Base-by-base conservation (phyloP, 1,139 yeast species). In the Chernovozyma aurita region DNA sequence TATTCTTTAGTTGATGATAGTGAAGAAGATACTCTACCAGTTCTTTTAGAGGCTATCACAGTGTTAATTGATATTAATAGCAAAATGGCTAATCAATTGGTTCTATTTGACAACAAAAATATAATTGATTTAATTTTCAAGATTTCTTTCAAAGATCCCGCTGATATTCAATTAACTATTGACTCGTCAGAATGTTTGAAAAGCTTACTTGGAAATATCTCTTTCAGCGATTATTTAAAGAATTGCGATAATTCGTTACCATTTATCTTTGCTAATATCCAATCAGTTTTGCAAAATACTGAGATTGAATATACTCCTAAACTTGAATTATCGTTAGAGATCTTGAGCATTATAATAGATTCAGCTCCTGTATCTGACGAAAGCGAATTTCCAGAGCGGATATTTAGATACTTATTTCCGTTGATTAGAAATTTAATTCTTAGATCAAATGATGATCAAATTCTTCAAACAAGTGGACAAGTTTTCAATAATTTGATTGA, bases 1-100 rank as follows among this genome's bases (percentile, higher is more conserved):
- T 43, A 59, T 2, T 55, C 71, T 2, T 56, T 88, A n/a, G 54
- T 74, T 3, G 74, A 70, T 1, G 83, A 78, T 1, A 76, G 95
- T 2, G 85, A 80, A 34, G 96, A 86, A 33, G 97, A 90, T 49
- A 76, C 95, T 0, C 79, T 86, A 21, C 77, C 92, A 0, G 70
- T 84, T 32, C 59, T 88, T 34, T 70, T 86, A n/a, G 96, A 88
- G 52, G 76, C 84, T 0, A 59, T 85, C 21, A 69, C 80, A 1
- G 67, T 71, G 9, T 74, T 81, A 2, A 66, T 84, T 40, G 61
- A 72, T 39, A 61, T 74, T 8, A 59, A 62, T 38, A 63, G 70
- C 4, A 40, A 55, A 2, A 55, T 62, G 28, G 67, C 76, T 0
- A 49, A 63, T 1, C 46, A 47, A 14, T 59, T 70, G 1, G 31